Base-by-base conservation (phyloP, 306 rosid genomes). In the Styphnolobium japonicum region DNA sequence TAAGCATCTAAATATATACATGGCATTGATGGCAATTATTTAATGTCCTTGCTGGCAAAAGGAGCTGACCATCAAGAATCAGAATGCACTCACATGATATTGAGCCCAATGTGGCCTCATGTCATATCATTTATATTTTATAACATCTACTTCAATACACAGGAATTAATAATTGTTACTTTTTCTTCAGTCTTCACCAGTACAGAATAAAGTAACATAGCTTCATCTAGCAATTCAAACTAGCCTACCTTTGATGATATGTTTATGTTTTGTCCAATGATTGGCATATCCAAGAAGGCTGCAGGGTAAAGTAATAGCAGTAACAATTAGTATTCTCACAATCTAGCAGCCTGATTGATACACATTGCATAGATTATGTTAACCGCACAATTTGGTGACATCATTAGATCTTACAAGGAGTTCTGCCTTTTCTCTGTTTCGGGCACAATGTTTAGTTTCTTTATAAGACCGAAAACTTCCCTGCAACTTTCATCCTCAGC, bases 381-480 rank as follows among this genome's bases (percentile, higher is more conserved):
- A 45, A 78, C 55, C 46, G 42, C 18, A 7, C 23, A 73, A 49
- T 64, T 39, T 40, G 55, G 37, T 43, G 34, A 62, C 61, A 77
- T 7, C 62, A 72, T 25, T 25, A 67, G 33, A 86, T 80, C 96
- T 82, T 90, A 94, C 98, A 61, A 43, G 85, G 49, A 80, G 84
- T 62, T 83, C 66, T 89, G 52, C 82, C 86, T 87, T 73, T 91
- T 84, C 85, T 92, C 89, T 85, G 78, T 22, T 29, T 90, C 93
- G 1, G 96, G 89, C 18, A 86, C 86, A 86, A 81, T 45, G 80
- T 95, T 95, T 80, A 91, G 78, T 80, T 91, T 95, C 88, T 93
- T 95, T 55, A 95, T 95, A 71, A 66, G 97, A 74, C 93, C 84
- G 89, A 93, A 95, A 84, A 90, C 89, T 42, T 86, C 93, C 81